Evolutionary conservation across 2,329 filamentous ascomycete genomes (phyloP), one percentile per base, ranked within the genome.

Genomic region (Talaromyces sp.): DNA sequence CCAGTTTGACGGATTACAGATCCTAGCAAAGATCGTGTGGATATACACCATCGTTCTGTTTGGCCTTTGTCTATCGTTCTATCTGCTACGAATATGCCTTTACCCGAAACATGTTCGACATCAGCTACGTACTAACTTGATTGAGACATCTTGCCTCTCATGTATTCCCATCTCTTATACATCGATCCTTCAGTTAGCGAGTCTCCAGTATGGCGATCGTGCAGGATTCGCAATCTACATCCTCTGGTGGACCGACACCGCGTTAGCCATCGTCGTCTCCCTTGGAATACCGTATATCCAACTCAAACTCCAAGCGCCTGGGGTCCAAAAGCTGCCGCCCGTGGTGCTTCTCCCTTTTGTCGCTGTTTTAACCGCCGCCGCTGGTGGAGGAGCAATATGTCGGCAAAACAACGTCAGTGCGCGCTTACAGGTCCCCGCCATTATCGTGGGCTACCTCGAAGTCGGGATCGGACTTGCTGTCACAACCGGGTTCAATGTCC

Each of bases 181-280:
- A 6, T 62, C 65, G 3, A 70, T 74, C 42, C 63, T 67, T 27
- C 57, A 73, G 13, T 65, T 72, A 52, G 85, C 95, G 65, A 87
- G 64, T 2, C 64, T 72, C 4, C 42, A 63, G 30, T 65, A 69
- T 47, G 70, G 66, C 55, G 61, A 63, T 16, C 44, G 49, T 11
- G 57, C 60, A 10, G 66, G 67, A 3, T 35, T 73, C 8, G 58
- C 64, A 19, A 63, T 68, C 4, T 73, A 69, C 52, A 58, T 75
- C 14, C 65, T 78, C 22, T 78, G 75, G 75, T 78, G 75, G 74
- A 65, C 74, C 13, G 65, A 68, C 19, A 65, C 68, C 2, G 62
- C 48, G 1, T 62, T 76, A 40, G 68, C 72, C 6, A 46, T 72
- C 2, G 9, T 66, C n/a, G 59, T 62, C n/a, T 62, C 67, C 32